Evolutionary conservation across 139 green algal species (phyloP).

Genomic region (Chlamydomonas sphaeroides): DNA sequence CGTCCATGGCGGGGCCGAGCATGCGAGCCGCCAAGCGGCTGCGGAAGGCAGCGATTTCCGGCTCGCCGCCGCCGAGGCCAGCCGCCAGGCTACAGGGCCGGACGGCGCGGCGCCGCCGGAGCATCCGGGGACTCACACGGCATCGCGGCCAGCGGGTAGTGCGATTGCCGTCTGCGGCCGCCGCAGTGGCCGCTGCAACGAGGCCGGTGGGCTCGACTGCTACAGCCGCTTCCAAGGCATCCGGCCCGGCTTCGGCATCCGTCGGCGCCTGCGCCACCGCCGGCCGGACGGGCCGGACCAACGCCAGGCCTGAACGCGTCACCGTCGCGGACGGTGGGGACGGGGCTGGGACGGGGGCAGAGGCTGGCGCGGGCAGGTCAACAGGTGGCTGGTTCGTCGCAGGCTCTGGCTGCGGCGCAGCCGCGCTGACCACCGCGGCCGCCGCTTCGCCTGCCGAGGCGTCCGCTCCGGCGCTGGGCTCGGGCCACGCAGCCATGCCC

Average conservation of each 20-base stretch:
- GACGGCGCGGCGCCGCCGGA: conserved; percentile 4
- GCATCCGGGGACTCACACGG: background rate
- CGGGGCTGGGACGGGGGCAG: no score
- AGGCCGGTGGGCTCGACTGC: background rate
- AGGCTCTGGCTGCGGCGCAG: background rate
- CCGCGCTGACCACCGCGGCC: background rate
- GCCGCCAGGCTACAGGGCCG: background rate
- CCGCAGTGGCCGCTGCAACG: background rate
- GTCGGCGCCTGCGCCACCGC: no score
- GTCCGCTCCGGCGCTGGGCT: background rate
- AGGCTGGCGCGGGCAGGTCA: no score
- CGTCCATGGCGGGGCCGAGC: background rate
- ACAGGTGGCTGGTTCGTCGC: background rate
- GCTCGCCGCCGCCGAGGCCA: background rate
- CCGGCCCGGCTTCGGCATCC: background rate
- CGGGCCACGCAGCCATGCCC: no score
- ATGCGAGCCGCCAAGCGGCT: background rate
- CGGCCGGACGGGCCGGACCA: no score
- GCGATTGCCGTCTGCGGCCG: background rate
- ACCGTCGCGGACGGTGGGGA: no score
- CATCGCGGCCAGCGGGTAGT: background rate
- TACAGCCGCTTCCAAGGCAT: background rate
- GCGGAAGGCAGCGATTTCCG: background rate
- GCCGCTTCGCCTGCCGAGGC: background rate
- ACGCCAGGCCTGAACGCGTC: no score